Evolutionary conservation across 2,329 filamentous ascomycete genomes (phyloP), one percentile per base, ranked within the genome.

Genomic region (Cladophialophora chaetospira): DNA sequence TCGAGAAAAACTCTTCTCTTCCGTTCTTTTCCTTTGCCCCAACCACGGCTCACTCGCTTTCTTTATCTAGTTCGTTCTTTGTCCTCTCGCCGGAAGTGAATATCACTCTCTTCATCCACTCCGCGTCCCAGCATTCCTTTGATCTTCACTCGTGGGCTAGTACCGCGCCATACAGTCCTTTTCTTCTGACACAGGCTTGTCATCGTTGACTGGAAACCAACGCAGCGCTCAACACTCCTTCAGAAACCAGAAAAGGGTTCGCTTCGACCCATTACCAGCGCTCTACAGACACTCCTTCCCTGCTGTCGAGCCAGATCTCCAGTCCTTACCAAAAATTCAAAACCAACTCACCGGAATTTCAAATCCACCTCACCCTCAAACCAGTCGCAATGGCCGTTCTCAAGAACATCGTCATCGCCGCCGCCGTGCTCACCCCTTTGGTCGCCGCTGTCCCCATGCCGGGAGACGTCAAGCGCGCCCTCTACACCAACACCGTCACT

Each of bases 341-440:
- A 42, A 8, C 23, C 28, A 51, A 38, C 38, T 21, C 46, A 40
- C 36, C 17, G 11, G 13, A 36, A 40, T 11, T 13, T 38, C 23
- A 15, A 40, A 42, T 21, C n/a, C 11, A 19, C 15, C 11, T 49
- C 31, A 15, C 10, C 17, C 28, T 49, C 46, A n/a, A 38, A 56
- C 15, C 40, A 26, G 15, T 53, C 49, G 46, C 52, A 61, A 66
- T 66, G 64, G 55, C 59, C 49, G 46, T 54, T 33, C 44, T 66
- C 54, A 66, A 57, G 53, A 61, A 62, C 56, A 51, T 65, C 35
- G n/a, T 61, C 49, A 23, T 66, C 21, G 64, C 57, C 23, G 63
- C 63, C 21, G 57, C 58, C 45, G 61, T 62, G 55, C 54, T 65
- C 46, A 51, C 61, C 50, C 55, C 61, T 51, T 51, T 60, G 6